Percentiles rank a stretch among this genome's conserved stretches.
phyloP scores from a whole-genome alignment of 768 basidiomycete genomes.

The Rhizopogon vulgaris region DNA sequence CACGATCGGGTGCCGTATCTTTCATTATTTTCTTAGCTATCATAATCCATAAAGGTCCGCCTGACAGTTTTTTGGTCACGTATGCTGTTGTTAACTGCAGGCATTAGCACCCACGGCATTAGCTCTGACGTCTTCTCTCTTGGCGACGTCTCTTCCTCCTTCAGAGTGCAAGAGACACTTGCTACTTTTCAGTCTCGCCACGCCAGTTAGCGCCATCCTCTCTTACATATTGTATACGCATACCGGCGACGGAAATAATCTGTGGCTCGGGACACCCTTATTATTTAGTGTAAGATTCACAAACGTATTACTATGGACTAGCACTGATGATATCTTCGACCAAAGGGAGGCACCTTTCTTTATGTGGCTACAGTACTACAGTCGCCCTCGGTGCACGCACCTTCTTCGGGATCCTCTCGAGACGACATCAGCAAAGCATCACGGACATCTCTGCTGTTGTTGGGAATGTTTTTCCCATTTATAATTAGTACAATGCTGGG shows the following conservation, averaged over 20 bases:
- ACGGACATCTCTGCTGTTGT: constrained; percentile 48
- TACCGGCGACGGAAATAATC: constrained; percentile 31
- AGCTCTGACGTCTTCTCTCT: constrained; percentile 78
- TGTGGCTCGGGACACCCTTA: constrained; percentile 70
- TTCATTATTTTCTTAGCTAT: constrained; percentile 88
- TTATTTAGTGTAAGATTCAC: constrained; percentile 70
- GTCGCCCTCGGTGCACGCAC: constrained; percentile 49
- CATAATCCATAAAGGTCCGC: constrained; percentile 79
- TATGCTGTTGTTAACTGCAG: not conserved
- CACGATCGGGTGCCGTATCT: constrained; percentile 48
- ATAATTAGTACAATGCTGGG: constrained; percentile 53
- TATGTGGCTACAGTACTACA: constrained; percentile 93
- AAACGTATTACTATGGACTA: not conserved
- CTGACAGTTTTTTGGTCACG: not conserved
- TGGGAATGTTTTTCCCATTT: constrained; percentile 71
- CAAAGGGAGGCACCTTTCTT: constrained; percentile 86
- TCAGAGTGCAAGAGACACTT: constrained; percentile 70
- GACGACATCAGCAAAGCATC: constrained; percentile 38
- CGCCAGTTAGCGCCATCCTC: constrained; percentile 75
- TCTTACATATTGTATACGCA: constrained; percentile 65
- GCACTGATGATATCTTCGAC: not conserved
- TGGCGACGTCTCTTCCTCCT: constrained; percentile 68
- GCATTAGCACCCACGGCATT: constrained; percentile 80
- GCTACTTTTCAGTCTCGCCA: constrained; percentile 73
- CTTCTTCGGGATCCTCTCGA: constrained; percentile 18